These are phyloP conservation scores for Medicago ruthenica DNA, from an alignment of 306 rosid genomes.

Conservation along the genomic window DNA sequence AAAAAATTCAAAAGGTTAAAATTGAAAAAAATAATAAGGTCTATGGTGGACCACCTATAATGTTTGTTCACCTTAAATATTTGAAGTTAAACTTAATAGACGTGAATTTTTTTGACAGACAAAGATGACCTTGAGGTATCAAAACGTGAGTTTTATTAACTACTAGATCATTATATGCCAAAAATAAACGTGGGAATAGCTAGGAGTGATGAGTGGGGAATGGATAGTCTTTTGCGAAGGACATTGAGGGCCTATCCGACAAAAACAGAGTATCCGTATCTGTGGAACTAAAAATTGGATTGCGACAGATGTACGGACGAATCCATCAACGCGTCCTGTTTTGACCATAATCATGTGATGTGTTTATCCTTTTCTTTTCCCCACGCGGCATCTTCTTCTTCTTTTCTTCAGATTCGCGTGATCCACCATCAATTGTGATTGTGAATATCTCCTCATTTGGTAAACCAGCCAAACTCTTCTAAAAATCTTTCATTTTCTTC, in stretches of 20 bases:
- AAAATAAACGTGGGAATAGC: too few species aligned
- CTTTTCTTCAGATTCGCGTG: slow-evolving; percentile 52
- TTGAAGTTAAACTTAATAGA: too few species aligned
- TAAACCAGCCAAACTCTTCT: not conserved
- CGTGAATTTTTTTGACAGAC: too few species aligned
- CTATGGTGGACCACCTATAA: too few species aligned
- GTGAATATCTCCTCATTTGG: not conserved
- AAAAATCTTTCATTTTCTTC: too few species aligned
- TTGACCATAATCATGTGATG: slow-evolving; percentile 61
- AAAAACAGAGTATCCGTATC: not conserved
- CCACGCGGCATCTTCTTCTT: slow-evolving; percentile 31
- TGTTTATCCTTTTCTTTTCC: slow-evolving; percentile 37
- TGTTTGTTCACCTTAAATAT: too few species aligned
- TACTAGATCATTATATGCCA: too few species aligned
- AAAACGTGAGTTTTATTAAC: too few species aligned
- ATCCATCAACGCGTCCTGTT: slow-evolving; percentile 38
- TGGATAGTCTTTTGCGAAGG: not conserved
- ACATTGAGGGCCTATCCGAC: not conserved
- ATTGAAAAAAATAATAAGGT: too few species aligned
- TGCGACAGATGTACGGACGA: slow-evolving; percentile 48
- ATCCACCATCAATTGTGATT: not conserved
- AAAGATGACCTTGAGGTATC: too few species aligned
- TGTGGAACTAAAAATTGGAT: not conserved
- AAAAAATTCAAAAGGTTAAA: too few species aligned
- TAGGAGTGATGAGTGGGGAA: not conserved